These are phyloP conservation scores for Colletotrichum tanaceti DNA, from an alignment of 2,329 filamentous ascomycete genomes.

Conservation along the genomic window DNA sequence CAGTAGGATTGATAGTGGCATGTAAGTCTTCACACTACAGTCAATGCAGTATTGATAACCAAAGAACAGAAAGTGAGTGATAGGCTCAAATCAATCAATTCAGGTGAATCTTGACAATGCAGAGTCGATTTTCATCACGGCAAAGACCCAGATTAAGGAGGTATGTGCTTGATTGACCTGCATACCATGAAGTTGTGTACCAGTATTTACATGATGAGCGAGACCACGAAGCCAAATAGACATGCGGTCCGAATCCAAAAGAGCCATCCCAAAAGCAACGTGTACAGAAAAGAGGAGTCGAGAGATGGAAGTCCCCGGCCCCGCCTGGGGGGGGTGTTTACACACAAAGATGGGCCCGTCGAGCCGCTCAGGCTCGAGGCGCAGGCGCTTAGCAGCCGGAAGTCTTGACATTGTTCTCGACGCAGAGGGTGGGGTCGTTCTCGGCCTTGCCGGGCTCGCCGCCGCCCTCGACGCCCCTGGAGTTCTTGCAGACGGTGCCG, in stretches of 20 bases:
- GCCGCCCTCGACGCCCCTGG: slow-evolving; percentile 50
- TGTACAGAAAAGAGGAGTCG: background rate
- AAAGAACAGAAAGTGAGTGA: fast-evolving
- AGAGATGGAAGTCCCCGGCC: background rate
- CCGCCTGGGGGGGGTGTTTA: too few species aligned
- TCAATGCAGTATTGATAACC: background rate
- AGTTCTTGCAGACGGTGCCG: slow-evolving; percentile 42
- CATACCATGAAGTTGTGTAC: slow-evolving; percentile 2
- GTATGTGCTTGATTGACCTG: slow-evolving; percentile 27
- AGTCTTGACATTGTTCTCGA: slow-evolving; percentile 27
- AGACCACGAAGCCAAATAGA: slow-evolving; percentile 1
- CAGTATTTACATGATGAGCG: slow-evolving; percentile 26
- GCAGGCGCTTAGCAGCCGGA: slow-evolving; percentile 27
- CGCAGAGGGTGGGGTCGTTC: slow-evolving; percentile 27
- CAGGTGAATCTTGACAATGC: background rate
- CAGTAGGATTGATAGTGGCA: too few species aligned
- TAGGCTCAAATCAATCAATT: too few species aligned
- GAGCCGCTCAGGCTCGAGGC: too few species aligned
- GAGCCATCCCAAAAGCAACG: background rate
- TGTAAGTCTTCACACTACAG: background rate
- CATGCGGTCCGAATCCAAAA: background rate
- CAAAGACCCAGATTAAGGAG: slow-evolving; percentile 27
- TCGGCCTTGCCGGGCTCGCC: slow-evolving; percentile 47
- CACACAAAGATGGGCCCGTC: background rate
- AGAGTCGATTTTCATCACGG: background rate